Conservation (phyloP, 441 rosid species). For the Manihot esculenta region DNA sequence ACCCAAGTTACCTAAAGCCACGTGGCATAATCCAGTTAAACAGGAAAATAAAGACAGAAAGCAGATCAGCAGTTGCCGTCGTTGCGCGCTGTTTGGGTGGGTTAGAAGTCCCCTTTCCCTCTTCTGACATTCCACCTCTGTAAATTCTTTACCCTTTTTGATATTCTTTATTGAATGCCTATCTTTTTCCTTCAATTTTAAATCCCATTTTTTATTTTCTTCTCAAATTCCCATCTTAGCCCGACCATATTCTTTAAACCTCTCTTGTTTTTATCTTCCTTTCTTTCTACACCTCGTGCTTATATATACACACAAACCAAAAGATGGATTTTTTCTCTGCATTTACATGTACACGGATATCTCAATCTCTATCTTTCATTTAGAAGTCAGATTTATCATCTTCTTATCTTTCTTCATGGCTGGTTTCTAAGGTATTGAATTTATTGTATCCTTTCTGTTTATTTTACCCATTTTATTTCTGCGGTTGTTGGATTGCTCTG, state of each 20-base stretch:
- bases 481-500: conserved; percentile 9
- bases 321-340: conserved; percentile 18
- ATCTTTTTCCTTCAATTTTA: background rate
- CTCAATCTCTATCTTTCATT: conserved; percentile 11
- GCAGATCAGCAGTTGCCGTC: conserved; percentile 25
- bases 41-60: background rate
- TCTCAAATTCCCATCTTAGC: conserved; percentile 19
- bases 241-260: conserved; percentile 17
- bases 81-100: background rate
- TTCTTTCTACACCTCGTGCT: background rate
- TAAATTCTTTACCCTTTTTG: background rate
- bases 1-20: background rate
- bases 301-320: conserved; percentile 19
- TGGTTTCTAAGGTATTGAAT: conserved; percentile 31
- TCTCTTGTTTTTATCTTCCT: conserved; percentile 2
- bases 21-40: conserved; percentile 10
- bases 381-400: conserved; percentile 24
- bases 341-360: conserved; percentile 8
- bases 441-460: background rate
- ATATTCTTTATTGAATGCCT: background rate
- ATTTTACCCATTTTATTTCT: background rate
- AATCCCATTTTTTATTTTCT: background rate
- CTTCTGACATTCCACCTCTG: conserved; percentile 24
- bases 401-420: conserved; percentile 26
- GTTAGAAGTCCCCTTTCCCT: conserved; percentile 15